Percentiles rank a stretch among this genome's conserved stretches.
phyloP scores from a whole-genome alignment of 495 filamentous ascomycete genomes.

The Xylaria intraflava region DNA sequence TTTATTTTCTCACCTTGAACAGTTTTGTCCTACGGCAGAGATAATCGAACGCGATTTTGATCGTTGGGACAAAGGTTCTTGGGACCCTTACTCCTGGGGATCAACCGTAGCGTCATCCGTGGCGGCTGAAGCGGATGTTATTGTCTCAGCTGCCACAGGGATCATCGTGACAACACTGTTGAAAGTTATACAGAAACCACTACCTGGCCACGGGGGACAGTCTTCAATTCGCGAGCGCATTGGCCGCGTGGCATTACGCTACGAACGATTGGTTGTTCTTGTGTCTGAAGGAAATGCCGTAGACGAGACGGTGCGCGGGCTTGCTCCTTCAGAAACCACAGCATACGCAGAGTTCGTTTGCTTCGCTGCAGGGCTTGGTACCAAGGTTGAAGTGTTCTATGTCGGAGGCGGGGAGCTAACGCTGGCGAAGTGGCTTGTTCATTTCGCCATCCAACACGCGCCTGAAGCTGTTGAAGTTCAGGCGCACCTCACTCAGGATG shows the following conservation, averaged over 20 bases:
- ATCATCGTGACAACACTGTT: conserved; percentile 66
- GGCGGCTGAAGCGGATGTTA: conserved; percentile 65
- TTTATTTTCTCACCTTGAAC: conserved; percentile 35
- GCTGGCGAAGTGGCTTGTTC: conserved; percentile 52
- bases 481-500: conserved; percentile 34
- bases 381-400: conserved; percentile 42
- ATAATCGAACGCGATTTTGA: conserved; percentile 57
- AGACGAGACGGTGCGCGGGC: conserved; percentile 31
- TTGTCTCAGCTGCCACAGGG: conserved; percentile 63
- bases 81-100: conserved; percentile 25
- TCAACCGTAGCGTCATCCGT: conserved; percentile 29
- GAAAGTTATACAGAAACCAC: conserved; percentile 61
- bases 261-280: conserved; percentile 66
- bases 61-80: conserved; percentile 30
- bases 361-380: conserved; percentile 40
- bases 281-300: conserved; percentile 49
- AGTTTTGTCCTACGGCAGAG: conserved; percentile 43
- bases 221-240: conserved; percentile 54
- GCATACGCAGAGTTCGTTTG: conserved; percentile 50
- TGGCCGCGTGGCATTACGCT: conserved; percentile 46
- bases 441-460: conserved; percentile 36
- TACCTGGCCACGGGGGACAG: conserved; percentile 53
- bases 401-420: conserved; percentile 52
- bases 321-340: conserved; percentile 40
- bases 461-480: conserved; percentile 23